These are phyloP conservation scores for Porodaedalea pini DNA, from an alignment of 1,284 basidiomycete genomes.

Conservation along the genomic window DNA sequence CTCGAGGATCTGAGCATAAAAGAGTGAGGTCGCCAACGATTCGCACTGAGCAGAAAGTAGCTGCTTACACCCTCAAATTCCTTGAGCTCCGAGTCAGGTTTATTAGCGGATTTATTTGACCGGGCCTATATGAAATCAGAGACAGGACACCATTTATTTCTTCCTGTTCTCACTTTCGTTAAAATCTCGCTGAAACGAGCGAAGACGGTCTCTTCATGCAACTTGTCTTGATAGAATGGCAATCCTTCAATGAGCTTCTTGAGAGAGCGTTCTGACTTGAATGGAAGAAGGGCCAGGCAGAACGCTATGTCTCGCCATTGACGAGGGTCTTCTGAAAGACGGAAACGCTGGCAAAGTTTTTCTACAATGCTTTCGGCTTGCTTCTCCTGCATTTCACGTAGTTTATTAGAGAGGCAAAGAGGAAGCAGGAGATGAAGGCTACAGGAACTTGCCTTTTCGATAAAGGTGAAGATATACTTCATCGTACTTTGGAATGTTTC, in stretches of 20 bases:
- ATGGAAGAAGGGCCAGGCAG: constrained; percentile 91
- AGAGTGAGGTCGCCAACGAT: constrained; percentile 22
- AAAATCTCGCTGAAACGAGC: constrained; percentile 87
- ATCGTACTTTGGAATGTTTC: constrained; percentile 90
- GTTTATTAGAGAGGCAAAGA: not conserved
- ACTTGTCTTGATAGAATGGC: constrained; percentile 91
- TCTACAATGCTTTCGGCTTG: constrained; percentile 95
- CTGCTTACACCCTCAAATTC: constrained; percentile 77
- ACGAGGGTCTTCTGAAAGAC: constrained; percentile 80
- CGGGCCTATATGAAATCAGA: constrained; percentile 51
- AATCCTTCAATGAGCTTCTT: constrained; percentile 95
- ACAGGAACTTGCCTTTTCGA: constrained; percentile 77
- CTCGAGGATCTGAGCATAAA: constrained; percentile 63
- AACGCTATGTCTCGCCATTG: constrained; percentile 98
- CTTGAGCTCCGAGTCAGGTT: constrained; percentile 84
- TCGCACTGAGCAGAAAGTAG: not conserved
- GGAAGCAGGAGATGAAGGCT: not conserved
- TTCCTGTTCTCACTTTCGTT: constrained; percentile 49
- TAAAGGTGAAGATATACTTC: constrained; percentile 94
- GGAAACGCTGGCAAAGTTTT: constrained; percentile 93
- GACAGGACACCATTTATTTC: not conserved
- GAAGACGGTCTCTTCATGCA: constrained; percentile 86
- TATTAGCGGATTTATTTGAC: constrained; percentile 83
- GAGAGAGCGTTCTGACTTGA: constrained; percentile 94
- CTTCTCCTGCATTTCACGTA: constrained; percentile 62